phyloP scores from a whole-genome alignment of 768 basidiomycete genomes.

The Wakefieldia striispora region DNA sequence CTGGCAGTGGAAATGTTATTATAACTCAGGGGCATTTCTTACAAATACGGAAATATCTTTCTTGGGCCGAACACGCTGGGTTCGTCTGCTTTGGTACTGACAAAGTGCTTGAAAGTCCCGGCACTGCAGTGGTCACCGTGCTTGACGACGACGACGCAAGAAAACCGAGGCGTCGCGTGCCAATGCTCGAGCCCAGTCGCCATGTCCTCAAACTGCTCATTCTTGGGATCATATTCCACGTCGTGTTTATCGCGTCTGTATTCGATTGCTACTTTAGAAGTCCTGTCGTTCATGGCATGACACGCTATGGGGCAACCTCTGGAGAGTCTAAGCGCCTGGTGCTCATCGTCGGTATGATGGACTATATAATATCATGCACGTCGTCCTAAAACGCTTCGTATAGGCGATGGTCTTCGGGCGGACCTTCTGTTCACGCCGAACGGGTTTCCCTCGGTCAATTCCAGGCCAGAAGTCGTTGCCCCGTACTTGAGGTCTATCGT shows the following conservation, averaged over 20 bases:
- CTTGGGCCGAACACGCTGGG: too few species aligned
- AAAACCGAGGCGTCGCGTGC: not conserved
- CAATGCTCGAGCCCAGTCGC: conserved; percentile 14
- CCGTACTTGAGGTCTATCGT: conserved; percentile 71
- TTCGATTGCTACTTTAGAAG: conserved; percentile 91
- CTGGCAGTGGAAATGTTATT: too few species aligned
- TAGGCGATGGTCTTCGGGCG: conserved; percentile 82
- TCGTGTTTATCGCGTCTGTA: conserved; percentile 65
- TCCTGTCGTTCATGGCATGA: conserved; percentile 79
- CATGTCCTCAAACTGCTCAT: conserved; percentile 45
- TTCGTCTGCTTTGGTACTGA: too few species aligned
- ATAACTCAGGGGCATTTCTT: too few species aligned
- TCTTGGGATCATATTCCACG: conserved; percentile 73
- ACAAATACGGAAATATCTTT: not conserved
- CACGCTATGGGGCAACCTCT: conserved; percentile 43
- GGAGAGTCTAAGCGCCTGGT: conserved; percentile 71
- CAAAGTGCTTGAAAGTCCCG: too few species aligned
- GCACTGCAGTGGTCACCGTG: too few species aligned
- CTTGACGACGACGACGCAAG: not conserved
- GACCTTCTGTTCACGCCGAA: conserved; percentile 71
- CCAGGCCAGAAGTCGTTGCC: conserved; percentile 60
- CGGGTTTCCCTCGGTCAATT: conserved; percentile 50
- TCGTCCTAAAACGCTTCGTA: not conserved
- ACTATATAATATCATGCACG: not conserved
- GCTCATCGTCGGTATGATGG: conserved; percentile 66